Conservation (phyloP, 495 filamentous ascomycete genomes). For the Entonaema liquescens region DNA sequence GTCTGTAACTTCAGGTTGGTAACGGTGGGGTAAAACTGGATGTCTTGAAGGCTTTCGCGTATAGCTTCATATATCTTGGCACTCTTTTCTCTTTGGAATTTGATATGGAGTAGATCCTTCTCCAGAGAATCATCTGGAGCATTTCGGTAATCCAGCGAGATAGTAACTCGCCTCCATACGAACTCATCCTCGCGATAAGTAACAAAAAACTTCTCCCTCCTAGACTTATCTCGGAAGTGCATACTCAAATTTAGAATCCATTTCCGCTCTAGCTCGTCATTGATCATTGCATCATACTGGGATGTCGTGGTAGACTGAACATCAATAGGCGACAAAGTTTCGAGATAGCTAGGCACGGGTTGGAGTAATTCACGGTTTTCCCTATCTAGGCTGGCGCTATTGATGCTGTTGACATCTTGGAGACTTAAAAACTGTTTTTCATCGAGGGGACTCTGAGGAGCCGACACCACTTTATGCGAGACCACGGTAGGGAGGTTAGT, state of each 20-base stretch:
- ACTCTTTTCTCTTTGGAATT: slow-evolving; percentile 92
- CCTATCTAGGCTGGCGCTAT: slow-evolving; percentile 31
- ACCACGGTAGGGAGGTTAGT: slow-evolving; percentile 22
- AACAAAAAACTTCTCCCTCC: slow-evolving; percentile 97
- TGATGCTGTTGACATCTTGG: slow-evolving; percentile 25
- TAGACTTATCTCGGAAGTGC: slow-evolving; percentile 96
- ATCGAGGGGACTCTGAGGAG: slow-evolving; percentile 46
- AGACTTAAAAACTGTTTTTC: slow-evolving; percentile 44
- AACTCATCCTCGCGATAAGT: slow-evolving; percentile 83
- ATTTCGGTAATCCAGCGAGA: slow-evolving; percentile 92
- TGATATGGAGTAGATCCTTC: slow-evolving; percentile 76
- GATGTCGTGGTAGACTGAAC: slow-evolving; percentile 58
- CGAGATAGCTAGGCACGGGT: slow-evolving; percentile 29
- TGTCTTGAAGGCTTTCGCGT: slow-evolving; percentile 86
- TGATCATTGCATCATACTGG: slow-evolving; percentile 67
- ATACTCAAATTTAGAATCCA: slow-evolving; percentile 99
- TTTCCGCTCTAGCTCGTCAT: slow-evolving; percentile 81
- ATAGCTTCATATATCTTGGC: slow-evolving; percentile 96
- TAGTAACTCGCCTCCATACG: slow-evolving; percentile 86
- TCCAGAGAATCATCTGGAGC: slow-evolving; percentile 85
- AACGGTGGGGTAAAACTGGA: slow-evolving; percentile 94
- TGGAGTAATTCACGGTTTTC: slow-evolving; percentile 20
- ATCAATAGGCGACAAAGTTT: slow-evolving; percentile 46
- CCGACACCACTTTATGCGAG: slow-evolving; percentile 30
- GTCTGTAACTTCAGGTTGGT: slow-evolving; percentile 97